Evolutionary conservation across 176 grass and related monocot species (phyloP).

Genomic region (Pontederia paniculata): DNA sequence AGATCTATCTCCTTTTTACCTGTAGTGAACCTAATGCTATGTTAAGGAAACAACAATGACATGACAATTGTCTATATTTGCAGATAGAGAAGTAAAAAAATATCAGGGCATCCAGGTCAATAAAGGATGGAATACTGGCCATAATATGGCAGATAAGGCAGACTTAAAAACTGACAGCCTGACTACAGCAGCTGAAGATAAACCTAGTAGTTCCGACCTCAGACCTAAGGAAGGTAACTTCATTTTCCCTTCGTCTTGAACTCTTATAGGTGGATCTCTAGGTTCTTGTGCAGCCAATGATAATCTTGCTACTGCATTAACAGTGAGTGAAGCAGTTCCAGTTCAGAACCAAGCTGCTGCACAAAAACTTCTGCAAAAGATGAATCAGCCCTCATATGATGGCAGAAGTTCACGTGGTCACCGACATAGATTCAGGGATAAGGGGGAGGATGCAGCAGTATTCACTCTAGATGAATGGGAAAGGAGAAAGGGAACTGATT

Average conservation of each 20-base stretch:
- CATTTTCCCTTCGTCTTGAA: too few relatives aligned
- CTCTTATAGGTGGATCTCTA: too few relatives aligned
- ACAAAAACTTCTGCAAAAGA: conserved; percentile 90
- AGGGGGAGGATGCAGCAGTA: conserved; percentile 48
- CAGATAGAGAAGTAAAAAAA: conserved; percentile 35
- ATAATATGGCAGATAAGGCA: conserved; percentile 21
- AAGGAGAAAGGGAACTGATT: conserved; percentile 39
- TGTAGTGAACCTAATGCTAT: conserved; percentile 13
- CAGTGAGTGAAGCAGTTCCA: conserved; percentile 76
- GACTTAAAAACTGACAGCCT: conserved; percentile 22
- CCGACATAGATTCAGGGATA: conserved; percentile 49
- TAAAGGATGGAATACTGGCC: conserved; percentile 22
- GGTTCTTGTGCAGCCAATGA: background rate
- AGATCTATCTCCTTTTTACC: too few relatives aligned
- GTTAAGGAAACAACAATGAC: conserved; percentile 5
- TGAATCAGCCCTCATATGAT: conserved; percentile 39
- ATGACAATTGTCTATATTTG: background rate
- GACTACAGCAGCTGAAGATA: conserved; percentile 22
- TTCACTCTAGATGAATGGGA: conserved; percentile 98
- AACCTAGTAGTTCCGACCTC: conserved; percentile 33
- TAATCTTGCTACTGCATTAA: conserved; percentile 6
- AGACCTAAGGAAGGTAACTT: conserved; percentile 75
- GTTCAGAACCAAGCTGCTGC: conserved; percentile 95
- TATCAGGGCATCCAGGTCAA: conserved; percentile 7
- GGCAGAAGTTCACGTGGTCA: conserved; percentile 31